Evolutionary conservation across 1,139 yeast genomes (phyloP).

Genomic region (Debaryomyces fabryi): DNA sequence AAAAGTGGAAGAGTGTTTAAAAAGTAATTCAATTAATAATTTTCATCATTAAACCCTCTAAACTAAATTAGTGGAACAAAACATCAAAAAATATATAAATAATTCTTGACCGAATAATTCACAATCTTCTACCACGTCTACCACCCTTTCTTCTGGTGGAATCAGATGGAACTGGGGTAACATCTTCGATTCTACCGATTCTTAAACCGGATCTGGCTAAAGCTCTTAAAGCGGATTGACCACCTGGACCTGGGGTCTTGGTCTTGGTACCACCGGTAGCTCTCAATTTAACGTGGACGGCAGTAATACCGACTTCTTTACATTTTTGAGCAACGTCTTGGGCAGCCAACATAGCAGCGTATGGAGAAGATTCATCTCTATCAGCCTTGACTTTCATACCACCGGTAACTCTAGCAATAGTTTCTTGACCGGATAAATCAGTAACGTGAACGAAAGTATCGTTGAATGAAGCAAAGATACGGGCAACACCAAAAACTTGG

Average conservation of each 20-base stretch:
- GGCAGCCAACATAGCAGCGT: slow-evolving; percentile 99
- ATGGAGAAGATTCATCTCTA: slow-evolving; percentile 99
- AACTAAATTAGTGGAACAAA: slow-evolving; percentile 9
- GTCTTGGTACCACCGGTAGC: slow-evolving; percentile 99
- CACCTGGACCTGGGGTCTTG: slow-evolving; percentile 99
- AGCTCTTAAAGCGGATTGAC: slow-evolving; percentile 99
- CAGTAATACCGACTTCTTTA: slow-evolving; percentile 99
- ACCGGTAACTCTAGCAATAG: slow-evolving; percentile 99
- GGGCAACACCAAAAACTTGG: slow-evolving; percentile 99
- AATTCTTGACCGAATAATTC: slow-evolving; percentile 31
- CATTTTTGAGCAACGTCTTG: slow-evolving; percentile 99
- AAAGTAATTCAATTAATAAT: slow-evolving; percentile 7
- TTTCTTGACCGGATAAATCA: slow-evolving; percentile 99
- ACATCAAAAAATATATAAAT: slow-evolving; percentile 8
- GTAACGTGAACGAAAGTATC: slow-evolving; percentile 99
- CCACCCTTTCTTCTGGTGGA: slow-evolving; percentile 99
- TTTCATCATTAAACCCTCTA: slow-evolving; percentile 6
- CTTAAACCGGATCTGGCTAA: slow-evolving; percentile 99
- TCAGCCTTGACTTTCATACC: slow-evolving; percentile 99
- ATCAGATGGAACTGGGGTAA: slow-evolving; percentile 99
- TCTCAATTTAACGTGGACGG: slow-evolving; percentile 99
- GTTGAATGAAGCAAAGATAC: slow-evolving; percentile 99
- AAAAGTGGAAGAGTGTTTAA: slow-evolving; percentile 7
- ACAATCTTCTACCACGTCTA: slow-evolving; percentile 99
- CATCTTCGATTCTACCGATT: slow-evolving; percentile 99